Evolutionary conservation across 1,139 yeast species (phyloP), one percentile per base, ranked within the genome.

Genomic region (Candida buenavistaensis): DNA sequence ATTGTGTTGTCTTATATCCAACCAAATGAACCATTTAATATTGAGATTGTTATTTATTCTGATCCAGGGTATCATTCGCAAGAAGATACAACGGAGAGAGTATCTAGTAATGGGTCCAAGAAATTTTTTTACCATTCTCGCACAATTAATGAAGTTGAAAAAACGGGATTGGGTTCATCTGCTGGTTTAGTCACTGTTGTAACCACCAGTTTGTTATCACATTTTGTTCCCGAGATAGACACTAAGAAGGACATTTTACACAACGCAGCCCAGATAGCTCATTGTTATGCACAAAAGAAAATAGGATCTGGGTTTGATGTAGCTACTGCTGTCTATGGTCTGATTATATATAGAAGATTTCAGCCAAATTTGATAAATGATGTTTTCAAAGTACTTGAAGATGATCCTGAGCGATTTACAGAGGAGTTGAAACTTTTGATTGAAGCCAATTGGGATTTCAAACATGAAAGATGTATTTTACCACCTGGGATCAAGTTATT

Each of bases 261-360:
- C 57, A 90, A 88, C 48, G 62, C 88, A 22, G 78, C 97, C 0
- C 98, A 92, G 54, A 66, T 87, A 9, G 85, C 96, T 1, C 98
- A 92, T 56, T 90, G 97, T 56, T 75, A 77, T 37, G 97, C 98
- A 2, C 98, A 92, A 55, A 86, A 87, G 28, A 94, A 94, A 57
- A 81, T 92, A 17, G 98, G 98, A 0, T 87, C 96, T 3, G 98
- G 98, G 0, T 92, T 92, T 57, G 98, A 92, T 54, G 95, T 94
- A 27, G 97, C 96, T 0, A 82, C 97, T 6, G 98, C 98, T 0
- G 82, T 87, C 0, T 92, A 74, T 58, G 98, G 98, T 2, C 85
- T 96, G 0, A 84, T 90, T 30, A 72, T 80, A 5, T 92, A 92
- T 57, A 71, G 76, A 25, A 67, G 98, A 41, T 92, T 92, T 51